Conservation (phyloP, 768 basidiomycete genomes). For the Tricholoma bakamatsutake region DNA sequence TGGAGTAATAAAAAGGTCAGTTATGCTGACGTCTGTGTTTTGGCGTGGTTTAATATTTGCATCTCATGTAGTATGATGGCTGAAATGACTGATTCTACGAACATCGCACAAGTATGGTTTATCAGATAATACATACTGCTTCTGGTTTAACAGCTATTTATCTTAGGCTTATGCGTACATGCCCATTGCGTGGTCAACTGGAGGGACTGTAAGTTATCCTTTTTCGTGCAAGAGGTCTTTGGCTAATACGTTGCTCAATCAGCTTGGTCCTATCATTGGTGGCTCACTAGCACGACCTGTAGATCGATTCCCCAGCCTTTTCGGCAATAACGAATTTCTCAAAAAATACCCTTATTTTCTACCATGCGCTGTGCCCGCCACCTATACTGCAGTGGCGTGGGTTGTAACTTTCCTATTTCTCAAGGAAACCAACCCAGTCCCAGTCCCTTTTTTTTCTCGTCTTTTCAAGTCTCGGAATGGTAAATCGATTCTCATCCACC, state of each 20-base stretch:
- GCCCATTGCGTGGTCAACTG: constrained; percentile 46
- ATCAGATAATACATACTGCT: background rate
- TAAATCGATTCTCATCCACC: constrained; percentile 2
- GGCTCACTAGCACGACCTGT: constrained; percentile 46
- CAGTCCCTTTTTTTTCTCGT: constrained; percentile 18
- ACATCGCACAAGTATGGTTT: constrained; percentile 48
- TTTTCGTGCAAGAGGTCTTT: background rate
- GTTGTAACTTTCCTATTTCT: constrained; percentile 46
- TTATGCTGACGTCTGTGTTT: background rate
- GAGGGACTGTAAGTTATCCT: constrained; percentile 28
- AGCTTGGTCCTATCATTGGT: constrained; percentile 52
- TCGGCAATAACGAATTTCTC: constrained; percentile 39
- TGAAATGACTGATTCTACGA: constrained; percentile 70
- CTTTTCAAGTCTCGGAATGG: constrained; percentile 17
- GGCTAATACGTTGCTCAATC: background rate
- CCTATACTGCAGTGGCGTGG: constrained; percentile 50
- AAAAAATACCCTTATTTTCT: constrained; percentile 55
- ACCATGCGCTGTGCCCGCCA: constrained; percentile 58
- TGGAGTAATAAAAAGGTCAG: constrained; percentile 60
- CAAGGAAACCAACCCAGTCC: constrained; percentile 39
- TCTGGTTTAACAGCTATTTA: background rate
- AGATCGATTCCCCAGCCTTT: constrained; percentile 41
- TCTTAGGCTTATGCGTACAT: constrained; percentile 56
- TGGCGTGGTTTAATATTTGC: background rate
- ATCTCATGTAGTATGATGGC: constrained; percentile 65